These are phyloP conservation scores for Singerocomus inundabilis DNA, from an alignment of 1,284 basidiomycete genomes.

Conservation along the genomic window DNA sequence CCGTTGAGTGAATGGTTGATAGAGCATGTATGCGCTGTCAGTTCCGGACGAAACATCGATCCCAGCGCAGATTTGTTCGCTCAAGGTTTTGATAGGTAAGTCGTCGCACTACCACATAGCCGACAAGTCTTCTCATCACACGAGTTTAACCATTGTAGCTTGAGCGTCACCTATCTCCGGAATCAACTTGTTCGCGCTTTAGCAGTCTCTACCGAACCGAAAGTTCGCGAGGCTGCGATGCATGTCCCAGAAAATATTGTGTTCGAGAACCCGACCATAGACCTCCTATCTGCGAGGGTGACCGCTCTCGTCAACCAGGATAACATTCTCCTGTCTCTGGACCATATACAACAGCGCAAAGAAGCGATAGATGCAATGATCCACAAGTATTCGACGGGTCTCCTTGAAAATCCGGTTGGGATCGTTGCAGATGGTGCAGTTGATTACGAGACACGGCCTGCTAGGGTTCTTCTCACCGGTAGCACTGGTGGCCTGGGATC, in stretches of 20 bases:
- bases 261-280: conserved; percentile 7
- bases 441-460: not conserved
- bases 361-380: conserved; percentile 6
- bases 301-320: not conserved
- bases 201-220: not conserved
- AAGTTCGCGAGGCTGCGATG: not conserved
- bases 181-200: conserved; percentile 2
- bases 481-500: conserved; percentile 4
- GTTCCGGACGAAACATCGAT: not conserved
- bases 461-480: conserved; percentile 3
- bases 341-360: not conserved
- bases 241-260: conserved; percentile 3
- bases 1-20: not conserved
- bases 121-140: not conserved
- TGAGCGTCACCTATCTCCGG: conserved; percentile 3
- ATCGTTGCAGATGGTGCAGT: not conserved
- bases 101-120: not conserved
- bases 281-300: not conserved
- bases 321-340: not conserved
- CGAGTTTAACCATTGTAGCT: not conserved
- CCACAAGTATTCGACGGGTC: not conserved
- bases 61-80: conserved; percentile 1
- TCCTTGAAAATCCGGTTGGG: not conserved
- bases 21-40: not conserved
- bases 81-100: conserved; percentile 9